Conservation (phyloP, 371 early-diverging fungal species). For the Rhizopus delemar region DNA sequence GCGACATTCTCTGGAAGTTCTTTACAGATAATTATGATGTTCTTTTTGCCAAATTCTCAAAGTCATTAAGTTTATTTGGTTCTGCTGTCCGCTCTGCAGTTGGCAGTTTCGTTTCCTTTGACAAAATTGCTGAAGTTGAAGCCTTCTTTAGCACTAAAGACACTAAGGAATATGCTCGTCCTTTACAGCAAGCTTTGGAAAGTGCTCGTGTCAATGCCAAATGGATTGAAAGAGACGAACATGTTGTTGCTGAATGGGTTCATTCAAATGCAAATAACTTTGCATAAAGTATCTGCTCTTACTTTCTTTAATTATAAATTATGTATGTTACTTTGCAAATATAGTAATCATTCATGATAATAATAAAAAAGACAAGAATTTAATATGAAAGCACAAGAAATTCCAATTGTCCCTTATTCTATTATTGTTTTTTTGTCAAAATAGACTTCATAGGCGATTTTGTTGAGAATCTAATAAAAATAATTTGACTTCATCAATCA, state of each 20-base stretch:
- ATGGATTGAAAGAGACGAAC: conserved; percentile 82
- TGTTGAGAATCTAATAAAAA: too few species aligned
- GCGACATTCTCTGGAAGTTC: conserved; percentile 79
- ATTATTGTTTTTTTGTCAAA: too few species aligned
- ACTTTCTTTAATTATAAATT: neutral
- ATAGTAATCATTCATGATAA: too few species aligned
- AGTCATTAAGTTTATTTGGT: conserved; percentile 76
- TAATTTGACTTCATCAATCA: too few species aligned
- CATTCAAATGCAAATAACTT: conserved; percentile 28
- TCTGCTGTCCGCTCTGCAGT: conserved; percentile 67
- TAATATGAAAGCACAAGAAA: too few species aligned
- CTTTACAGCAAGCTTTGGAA: conserved; percentile 86
- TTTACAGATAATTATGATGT: conserved; percentile 71
- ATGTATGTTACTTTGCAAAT: neutral
- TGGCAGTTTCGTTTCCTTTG: conserved; percentile 65
- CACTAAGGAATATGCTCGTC: conserved; percentile 70
- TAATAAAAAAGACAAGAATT: too few species aligned
- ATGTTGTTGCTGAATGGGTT: conserved; percentile 73
- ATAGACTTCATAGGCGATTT: too few species aligned
- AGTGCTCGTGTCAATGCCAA: conserved; percentile 71
- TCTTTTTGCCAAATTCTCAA: conserved; percentile 69
- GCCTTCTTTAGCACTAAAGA: conserved; percentile 76
- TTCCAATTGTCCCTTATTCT: too few species aligned
- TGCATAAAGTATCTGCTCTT: conserved; percentile 7
- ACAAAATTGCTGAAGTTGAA: conserved; percentile 68